phyloP scores from a whole-genome alignment of 495 filamentous ascomycete species.

The Aspergillus sclerotiicarbonarius region DNA sequence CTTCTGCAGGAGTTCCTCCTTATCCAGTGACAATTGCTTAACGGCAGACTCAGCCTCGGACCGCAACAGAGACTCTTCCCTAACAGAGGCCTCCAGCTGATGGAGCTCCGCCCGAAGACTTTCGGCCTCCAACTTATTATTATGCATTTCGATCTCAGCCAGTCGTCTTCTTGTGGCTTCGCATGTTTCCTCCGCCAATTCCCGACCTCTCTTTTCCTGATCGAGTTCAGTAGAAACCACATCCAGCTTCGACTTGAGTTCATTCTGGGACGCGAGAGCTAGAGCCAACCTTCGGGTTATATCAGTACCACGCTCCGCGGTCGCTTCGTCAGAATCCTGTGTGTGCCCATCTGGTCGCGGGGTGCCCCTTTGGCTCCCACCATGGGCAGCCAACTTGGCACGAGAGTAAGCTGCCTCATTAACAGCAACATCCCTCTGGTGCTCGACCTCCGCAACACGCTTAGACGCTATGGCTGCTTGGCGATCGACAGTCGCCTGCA shows the following conservation, averaged over 20 bases:
- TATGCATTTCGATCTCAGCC: constrained; percentile 81
- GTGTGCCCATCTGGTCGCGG: constrained; percentile 63
- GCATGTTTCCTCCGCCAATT: constrained; percentile 84
- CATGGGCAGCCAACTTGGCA: constrained; percentile 82
- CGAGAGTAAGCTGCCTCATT: constrained; percentile 93
- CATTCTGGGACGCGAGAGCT: constrained; percentile 72
- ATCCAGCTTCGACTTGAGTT: constrained; percentile 69
- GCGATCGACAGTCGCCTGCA: constrained; percentile 82
- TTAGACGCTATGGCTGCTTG: constrained; percentile 82
- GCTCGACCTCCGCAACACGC: constrained; percentile 88
- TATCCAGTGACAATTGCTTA: constrained; percentile 77
- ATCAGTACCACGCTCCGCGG: constrained; percentile 67
- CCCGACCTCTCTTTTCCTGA: constrained; percentile 73
- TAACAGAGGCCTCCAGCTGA: constrained; percentile 63
- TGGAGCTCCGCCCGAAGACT: constrained; percentile 82
- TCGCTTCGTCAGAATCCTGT: constrained; percentile 54
- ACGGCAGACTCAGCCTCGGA: constrained; percentile 71
- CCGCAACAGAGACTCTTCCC: constrained; percentile 74
- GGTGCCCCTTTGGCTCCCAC: constrained; percentile 66
- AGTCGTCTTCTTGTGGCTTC: constrained; percentile 80
- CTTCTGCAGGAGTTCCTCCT: constrained; percentile 71
- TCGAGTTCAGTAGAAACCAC: constrained; percentile 66
- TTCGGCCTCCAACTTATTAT: constrained; percentile 77
- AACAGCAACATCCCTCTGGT: constrained; percentile 87
- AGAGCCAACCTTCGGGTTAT: constrained; percentile 78